Conservation (phyloP, 495 filamentous ascomycete species). For the Penicillium malachiteum region DNA sequence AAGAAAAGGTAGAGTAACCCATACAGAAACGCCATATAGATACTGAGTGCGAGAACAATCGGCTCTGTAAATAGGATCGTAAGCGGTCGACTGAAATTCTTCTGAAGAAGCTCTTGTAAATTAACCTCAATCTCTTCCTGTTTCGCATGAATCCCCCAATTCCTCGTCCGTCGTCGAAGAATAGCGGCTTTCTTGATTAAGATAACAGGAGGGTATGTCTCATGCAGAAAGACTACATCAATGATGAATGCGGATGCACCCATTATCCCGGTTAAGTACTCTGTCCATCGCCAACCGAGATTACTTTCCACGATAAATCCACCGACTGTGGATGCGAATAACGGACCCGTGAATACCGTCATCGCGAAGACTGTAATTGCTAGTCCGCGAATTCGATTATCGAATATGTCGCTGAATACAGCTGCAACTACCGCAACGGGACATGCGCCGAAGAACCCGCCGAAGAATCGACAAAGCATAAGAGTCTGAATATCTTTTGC, state of each 20-base stretch:
- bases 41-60: conserved; percentile 68
- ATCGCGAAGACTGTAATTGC: conserved; percentile 80
- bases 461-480: conserved; percentile 81
- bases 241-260: conserved; percentile 69
- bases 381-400: conserved; percentile 73
- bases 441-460: conserved; percentile 70
- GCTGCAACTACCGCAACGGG: conserved; percentile 83
- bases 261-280: conserved; percentile 72
- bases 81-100: conserved; percentile 82
- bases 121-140: conserved; percentile 92
- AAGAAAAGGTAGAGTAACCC: conserved; percentile 80
- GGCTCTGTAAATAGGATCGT: conserved; percentile 78
- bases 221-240: conserved; percentile 69
- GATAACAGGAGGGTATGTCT: conserved; percentile 83
- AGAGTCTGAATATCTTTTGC: conserved; percentile 53
- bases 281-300: conserved; percentile 85
- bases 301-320: conserved; percentile 74
- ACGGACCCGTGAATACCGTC: conserved; percentile 79
- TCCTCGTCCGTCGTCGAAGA: conserved; percentile 76
- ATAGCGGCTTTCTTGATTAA: conserved; percentile 74
- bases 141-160: conserved; percentile 93
- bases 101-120: conserved; percentile 70
- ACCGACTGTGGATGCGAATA: conserved; percentile 80
- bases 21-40: conserved; percentile 84
- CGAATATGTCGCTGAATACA: conserved; percentile 86